phyloP scores from a whole-genome alignment of 352 stramenopile species.

The Phytophthora europaea region DNA sequence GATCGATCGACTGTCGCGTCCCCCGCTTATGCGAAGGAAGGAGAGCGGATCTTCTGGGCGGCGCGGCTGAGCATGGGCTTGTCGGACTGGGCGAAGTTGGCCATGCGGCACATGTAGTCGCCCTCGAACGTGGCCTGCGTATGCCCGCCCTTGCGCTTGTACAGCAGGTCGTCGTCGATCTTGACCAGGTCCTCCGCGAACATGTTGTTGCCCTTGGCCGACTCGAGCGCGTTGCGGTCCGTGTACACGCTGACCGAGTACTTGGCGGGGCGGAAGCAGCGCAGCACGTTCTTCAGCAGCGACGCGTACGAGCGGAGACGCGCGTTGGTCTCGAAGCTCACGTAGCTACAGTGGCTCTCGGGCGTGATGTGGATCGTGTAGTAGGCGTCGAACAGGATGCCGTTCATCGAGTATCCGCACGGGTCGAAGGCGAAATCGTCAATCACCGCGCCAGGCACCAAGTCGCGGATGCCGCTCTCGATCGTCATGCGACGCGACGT shows the following conservation, averaged over 20 bases:
- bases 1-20: conserved; percentile 13
- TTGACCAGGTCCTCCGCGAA: conserved; percentile 78
- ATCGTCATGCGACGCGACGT: conserved; percentile 94
- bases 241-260: conserved; percentile 99
- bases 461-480: conserved; percentile 94
- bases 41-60: conserved; percentile 76
- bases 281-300: conserved; percentile 98
- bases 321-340: conserved; percentile 99
- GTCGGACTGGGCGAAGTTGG: conserved; percentile 73
- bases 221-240: conserved; percentile 79
- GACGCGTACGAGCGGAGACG: conserved; percentile 87
- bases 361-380: conserved; percentile 99
- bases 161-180: conserved; percentile 78
- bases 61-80: conserved; percentile 54
- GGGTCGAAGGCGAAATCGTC: conserved; percentile 99
- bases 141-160: conserved; percentile 87
- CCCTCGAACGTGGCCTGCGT: conserved; percentile 89
- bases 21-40: conserved; percentile 70
- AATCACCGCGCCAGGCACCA: conserved; percentile 96
- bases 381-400: conserved; percentile 98
- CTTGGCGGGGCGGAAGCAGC: conserved; percentile 97
- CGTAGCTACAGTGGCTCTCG: conserved; percentile 97
- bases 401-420: conserved; percentile 99
- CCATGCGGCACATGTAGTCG: conserved; percentile 89
- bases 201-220: conserved; percentile 72